Percentiles rank a stretch among this genome's conserved stretches.
phyloP scores from a whole-genome alignment of 2,329 filamentous ascomycete genomes.

The Pseudogymnoascus sp. region DNA sequence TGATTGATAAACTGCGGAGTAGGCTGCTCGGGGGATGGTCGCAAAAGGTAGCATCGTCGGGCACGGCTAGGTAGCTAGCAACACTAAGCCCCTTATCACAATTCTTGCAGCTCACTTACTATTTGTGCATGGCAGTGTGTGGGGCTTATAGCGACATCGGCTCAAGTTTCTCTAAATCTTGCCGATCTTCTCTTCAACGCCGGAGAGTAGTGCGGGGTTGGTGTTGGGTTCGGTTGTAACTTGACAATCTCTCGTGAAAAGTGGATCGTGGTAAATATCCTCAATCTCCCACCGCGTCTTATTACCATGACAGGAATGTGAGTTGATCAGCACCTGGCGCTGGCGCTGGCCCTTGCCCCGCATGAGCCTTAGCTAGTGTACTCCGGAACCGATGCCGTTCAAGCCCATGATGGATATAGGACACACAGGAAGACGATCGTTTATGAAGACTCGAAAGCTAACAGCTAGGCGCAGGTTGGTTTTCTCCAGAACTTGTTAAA shows the following conservation, averaged over 20 bases:
- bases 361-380: not conserved
- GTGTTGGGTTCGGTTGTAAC: not conserved
- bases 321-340: not conserved
- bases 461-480: not conserved
- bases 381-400: not conserved
- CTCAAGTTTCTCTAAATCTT: not conserved
- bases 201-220: not conserved
- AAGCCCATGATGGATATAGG: not conserved
- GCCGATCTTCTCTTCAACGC: not conserved
- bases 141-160: conserved; percentile 4
- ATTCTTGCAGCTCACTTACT: not conserved
- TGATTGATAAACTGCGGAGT: not conserved
- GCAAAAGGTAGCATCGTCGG: not conserved
- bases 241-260: not conserved
- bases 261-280: not conserved
- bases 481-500: not conserved
- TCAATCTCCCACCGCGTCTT: not conserved
- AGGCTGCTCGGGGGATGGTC: not conserved
- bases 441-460: not conserved
- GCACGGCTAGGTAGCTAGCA: not conserved
- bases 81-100: not conserved
- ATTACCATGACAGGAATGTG: not conserved
- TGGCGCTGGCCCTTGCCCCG: not conserved
- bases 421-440: not conserved
- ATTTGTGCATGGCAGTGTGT: not conserved